These are phyloP conservation scores for Venturia effusa DNA, from an alignment of 2,329 filamentous ascomycete genomes.

Conservation along the genomic window DNA sequence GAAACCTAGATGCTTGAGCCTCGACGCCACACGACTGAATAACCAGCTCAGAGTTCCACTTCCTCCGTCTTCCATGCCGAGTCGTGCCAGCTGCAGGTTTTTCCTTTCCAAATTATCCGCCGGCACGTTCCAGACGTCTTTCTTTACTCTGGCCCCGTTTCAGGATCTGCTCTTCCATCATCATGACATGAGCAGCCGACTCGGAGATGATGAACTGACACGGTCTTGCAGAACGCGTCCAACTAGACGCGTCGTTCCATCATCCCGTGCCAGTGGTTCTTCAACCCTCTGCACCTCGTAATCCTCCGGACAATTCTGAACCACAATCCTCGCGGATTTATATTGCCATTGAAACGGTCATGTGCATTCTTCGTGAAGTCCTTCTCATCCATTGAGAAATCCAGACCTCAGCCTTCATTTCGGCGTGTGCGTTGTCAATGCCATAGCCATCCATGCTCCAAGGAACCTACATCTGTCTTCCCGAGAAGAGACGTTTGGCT, in stretches of 20 bases:
- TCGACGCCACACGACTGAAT: slow-evolving; percentile 1
- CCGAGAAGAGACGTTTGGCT: background rate
- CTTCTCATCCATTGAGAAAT: background rate
- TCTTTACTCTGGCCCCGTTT: background rate
- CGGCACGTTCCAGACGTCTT: background rate
- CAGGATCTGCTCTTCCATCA: background rate
- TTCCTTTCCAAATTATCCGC: background rate
- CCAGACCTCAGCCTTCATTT: background rate
- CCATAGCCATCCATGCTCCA: background rate
- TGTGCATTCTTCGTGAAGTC: background rate
- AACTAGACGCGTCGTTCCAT: background rate
- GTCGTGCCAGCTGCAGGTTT: background rate
- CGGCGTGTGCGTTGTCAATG: background rate
- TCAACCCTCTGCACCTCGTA: background rate
- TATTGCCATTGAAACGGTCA: background rate
- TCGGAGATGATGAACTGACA: background rate
- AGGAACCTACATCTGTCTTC: background rate
- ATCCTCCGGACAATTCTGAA: background rate
- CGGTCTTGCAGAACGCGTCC: background rate
- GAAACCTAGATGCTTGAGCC: background rate
- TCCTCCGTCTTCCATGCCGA: background rate
- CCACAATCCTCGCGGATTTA: background rate
- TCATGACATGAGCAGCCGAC: background rate
- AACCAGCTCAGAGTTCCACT: background rate
- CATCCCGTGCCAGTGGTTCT: background rate